Evolutionary conservation across 129 eudicot genomes (phyloP).

Genomic region (Escallonia herrerae): DNA sequence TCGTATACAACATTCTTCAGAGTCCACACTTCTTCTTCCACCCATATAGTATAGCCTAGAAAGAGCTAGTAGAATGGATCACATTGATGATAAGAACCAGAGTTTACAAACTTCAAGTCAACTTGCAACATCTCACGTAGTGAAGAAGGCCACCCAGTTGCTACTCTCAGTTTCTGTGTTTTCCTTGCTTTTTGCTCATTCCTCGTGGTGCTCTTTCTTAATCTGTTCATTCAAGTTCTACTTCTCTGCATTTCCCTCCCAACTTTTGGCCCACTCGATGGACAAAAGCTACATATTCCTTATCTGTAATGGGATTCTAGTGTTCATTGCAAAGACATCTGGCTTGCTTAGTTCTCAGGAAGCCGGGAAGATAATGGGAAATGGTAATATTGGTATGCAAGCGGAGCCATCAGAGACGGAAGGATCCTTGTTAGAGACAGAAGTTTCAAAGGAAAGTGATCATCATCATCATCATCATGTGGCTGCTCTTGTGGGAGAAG

Average conservation of each 20-base stretch:
- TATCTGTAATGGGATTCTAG: conserved; percentile 32
- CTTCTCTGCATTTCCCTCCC: conserved; percentile 8
- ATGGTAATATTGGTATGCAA: not conserved
- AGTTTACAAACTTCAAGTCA: not conserved
- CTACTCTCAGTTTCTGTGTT: conserved; percentile 25
- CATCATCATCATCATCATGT: not conserved
- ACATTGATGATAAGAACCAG: conserved; percentile 4
- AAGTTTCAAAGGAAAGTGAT: not conserved
- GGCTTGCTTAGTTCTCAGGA: conserved; percentile 8
- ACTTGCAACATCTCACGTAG: not conserved
- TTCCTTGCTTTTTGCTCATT: conserved; percentile 10
- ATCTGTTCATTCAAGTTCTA: conserved; percentile 10
- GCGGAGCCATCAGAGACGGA: not conserved
- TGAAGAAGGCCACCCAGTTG: conserved; percentile 14
- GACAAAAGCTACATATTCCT: conserved; percentile 36
- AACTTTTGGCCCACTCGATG: conserved; percentile 7
- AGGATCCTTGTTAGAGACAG: not conserved
- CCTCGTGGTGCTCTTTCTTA: conserved; percentile 13
- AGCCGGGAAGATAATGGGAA: not conserved
- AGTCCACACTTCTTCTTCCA: too few relatives aligned
- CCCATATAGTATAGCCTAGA: not conserved
- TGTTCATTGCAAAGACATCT: conserved; percentile 33
- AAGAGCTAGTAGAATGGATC: conserved; percentile 1
- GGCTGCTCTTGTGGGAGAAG: not conserved
- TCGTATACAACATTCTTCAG: not conserved